These are phyloP conservation scores for Cladophialophora psammophila DNA, from an alignment of 2,329 filamentous ascomycete species.

Conservation along the genomic window DNA sequence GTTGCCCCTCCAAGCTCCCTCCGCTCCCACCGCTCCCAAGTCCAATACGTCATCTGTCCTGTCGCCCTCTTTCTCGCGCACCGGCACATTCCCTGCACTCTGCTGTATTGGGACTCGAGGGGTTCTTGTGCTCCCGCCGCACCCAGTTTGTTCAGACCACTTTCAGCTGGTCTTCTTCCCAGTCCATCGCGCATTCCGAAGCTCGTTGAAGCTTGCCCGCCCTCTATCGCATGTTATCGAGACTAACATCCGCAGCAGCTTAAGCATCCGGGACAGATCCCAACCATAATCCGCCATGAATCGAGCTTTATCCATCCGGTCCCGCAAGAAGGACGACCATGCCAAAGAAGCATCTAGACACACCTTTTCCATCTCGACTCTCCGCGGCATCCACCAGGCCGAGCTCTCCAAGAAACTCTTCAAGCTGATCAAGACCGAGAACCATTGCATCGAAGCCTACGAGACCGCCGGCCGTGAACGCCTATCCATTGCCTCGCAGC, in stretches of 20 bases:
- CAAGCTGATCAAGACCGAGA: constrained; percentile 93
- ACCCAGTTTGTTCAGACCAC: constrained; percentile 3
- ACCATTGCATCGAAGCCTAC: constrained; percentile 83
- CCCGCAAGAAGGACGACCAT: constrained; percentile 44
- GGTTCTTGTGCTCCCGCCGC: constrained; percentile 15
- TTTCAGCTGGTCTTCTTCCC: constrained; percentile 3
- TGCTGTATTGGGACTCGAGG: constrained; percentile 12
- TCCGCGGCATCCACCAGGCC: constrained; percentile 83
- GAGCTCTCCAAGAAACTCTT: constrained; percentile 89
- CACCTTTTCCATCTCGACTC: constrained; percentile 83
- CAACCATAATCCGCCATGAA: constrained; percentile 46
- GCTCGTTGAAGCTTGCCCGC: constrained; percentile 14
- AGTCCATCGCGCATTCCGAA: constrained; percentile 10
- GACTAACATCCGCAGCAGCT: background rate
- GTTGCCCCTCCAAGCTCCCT: background rate
- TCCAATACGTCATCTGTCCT: constrained; percentile 8
- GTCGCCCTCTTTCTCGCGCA: background rate
- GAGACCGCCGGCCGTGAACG: constrained; percentile 86
- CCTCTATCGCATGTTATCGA: constrained; percentile 4
- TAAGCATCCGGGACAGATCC: constrained; percentile 1
- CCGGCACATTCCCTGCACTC: constrained; percentile 12
- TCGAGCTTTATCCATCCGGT: constrained; percentile 51
- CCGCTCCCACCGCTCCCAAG: too few species aligned
- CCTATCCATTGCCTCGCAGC: constrained; percentile 81
- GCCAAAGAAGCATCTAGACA: constrained; percentile 60